Evolutionary conservation across 75 land plant species (phyloP), one percentile per base, ranked within the genome.

Genomic region (Cryptomeria japonica): DNA sequence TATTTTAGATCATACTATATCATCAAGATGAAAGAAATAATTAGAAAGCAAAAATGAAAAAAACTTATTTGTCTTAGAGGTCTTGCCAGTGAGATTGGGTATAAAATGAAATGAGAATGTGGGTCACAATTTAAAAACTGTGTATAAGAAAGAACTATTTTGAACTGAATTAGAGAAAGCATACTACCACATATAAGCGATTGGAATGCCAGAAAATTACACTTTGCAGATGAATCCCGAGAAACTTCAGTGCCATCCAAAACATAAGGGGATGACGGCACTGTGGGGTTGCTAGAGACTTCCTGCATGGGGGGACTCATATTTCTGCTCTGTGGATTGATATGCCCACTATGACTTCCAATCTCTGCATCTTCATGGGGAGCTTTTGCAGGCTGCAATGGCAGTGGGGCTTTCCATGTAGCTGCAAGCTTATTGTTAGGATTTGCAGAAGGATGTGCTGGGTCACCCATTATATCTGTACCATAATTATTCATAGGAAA

Each of bases 331-430:
- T 39, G 82, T 38, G 16, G 44, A 1, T 39, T 2, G 7, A 39
- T 39, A 22, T 39, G 44, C 82, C 82, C 22, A 25, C 25, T 14
- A 39, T 39, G 19, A 39, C 39, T 82, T 46, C 51, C 46, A n/a
- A 10, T n/a, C 9, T 64, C 70, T 7, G 28, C 9, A 25, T 28
- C 47, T 80, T n/a, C 84, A 19, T 22, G 16, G n/a, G 84, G 25
- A 82, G n/a, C 47, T 46, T 28, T n/a, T 75, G 37, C 70, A 28
- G 84, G 84, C 34, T 28, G 84, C 31, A 82, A 42, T 46, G 47
- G 47, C 84, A 44, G n/a, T 28, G 84, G 84, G n/a, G 51, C 84
- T 82, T 51, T 82, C 84, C 84, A 82, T 44, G 84, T 82, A 41
- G 84, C 84, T 82, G 84, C 84, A 82, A 82, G 12, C 84, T 82